Evolutionary conservation across 192 early-diverging fungal species (phyloP).

Genomic region (Paraglomus brasilianum): DNA sequence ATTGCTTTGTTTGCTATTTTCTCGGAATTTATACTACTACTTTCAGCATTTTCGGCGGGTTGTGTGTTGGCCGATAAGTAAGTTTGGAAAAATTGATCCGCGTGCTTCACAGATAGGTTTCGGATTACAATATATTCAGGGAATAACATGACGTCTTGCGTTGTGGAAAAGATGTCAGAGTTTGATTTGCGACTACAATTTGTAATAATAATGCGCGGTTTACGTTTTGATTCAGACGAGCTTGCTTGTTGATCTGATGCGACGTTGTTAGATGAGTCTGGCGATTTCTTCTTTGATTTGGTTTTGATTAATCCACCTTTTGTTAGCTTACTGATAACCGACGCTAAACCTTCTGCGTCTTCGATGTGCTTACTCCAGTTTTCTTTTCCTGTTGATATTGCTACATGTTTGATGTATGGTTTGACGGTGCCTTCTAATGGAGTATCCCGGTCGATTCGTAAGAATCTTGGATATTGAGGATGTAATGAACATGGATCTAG

Average conservation of each 20-base stretch:
- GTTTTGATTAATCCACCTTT: slow-evolving; percentile 20
- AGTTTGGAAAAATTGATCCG: slow-evolving; percentile 44
- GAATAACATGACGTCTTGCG: slow-evolving; percentile 41
- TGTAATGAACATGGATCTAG: slow-evolving; percentile 47
- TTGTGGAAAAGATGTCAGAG: slow-evolving; percentile 10
- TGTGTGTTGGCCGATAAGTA: slow-evolving; percentile 27
- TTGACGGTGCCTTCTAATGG: slow-evolving; percentile 49
- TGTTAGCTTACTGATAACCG: slow-evolving; percentile 39
- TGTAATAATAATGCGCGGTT: slow-evolving; percentile 47
- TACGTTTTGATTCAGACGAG: slow-evolving; percentile 8
- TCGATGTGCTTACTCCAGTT: slow-evolving; percentile 54
- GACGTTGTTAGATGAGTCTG: slow-evolving; percentile 11
- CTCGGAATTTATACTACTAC: neutral
- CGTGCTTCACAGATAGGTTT: slow-evolving; percentile 46
- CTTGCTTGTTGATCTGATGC: neutral
- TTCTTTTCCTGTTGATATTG: slow-evolving; percentile 52
- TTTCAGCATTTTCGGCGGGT: neutral
- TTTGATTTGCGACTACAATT: slow-evolving; percentile 35
- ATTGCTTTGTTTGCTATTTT: slow-evolving; percentile 41
- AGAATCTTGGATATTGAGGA: slow-evolving; percentile 46
- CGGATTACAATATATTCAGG: slow-evolving; percentile 56
- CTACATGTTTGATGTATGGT: slow-evolving; percentile 55
- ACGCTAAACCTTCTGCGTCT: slow-evolving; percentile 47
- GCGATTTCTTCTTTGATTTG: neutral
- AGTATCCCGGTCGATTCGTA: slow-evolving; percentile 47